Evolutionary conservation across 2,329 filamentous ascomycete genomes (phyloP).

Genomic region (Bipolaris cookei): DNA sequence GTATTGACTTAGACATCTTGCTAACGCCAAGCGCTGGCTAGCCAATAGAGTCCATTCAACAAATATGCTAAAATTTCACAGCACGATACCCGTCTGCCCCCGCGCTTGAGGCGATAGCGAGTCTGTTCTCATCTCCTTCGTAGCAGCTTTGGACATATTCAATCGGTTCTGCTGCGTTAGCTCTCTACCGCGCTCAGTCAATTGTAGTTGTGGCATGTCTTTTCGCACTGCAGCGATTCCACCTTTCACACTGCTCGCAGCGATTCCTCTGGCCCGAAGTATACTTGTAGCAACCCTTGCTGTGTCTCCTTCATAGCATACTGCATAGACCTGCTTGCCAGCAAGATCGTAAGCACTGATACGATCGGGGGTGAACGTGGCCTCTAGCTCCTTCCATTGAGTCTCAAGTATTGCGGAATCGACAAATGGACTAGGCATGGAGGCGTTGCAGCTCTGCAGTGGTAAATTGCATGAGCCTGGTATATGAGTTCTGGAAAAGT

Average conservation of each 20-base stretch:
- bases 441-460: conserved; percentile 20
- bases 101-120: conserved; percentile 10
- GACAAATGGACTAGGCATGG: conserved; percentile 22
- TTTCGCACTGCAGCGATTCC: conserved; percentile 19
- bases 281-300: conserved; percentile 30
- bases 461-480: conserved; percentile 30
- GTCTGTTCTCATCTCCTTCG: conserved; percentile 8
- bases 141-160: conserved; percentile 1
- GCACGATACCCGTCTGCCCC: conserved; percentile 1
- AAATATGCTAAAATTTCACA: not conserved
- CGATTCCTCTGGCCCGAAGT: conserved; percentile 23
- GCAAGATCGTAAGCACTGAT: conserved; percentile 27
- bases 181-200: conserved; percentile 10
- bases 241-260: conserved; percentile 26
- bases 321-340: conserved; percentile 25
- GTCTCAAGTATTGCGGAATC: conserved; percentile 23
- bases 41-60: too few species aligned
- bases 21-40: too few species aligned
- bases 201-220: conserved; percentile 21
- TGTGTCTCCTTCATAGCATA: conserved; percentile 30
- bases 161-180: conserved; percentile 14
- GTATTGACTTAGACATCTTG: too few species aligned
- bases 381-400: conserved; percentile 30
- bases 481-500: conserved; percentile 25
- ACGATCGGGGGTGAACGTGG: conserved; percentile 23